Evolutionary conservation across 1,139 yeast species (phyloP).

Genomic region (Citeromyces siamensis): DNA sequence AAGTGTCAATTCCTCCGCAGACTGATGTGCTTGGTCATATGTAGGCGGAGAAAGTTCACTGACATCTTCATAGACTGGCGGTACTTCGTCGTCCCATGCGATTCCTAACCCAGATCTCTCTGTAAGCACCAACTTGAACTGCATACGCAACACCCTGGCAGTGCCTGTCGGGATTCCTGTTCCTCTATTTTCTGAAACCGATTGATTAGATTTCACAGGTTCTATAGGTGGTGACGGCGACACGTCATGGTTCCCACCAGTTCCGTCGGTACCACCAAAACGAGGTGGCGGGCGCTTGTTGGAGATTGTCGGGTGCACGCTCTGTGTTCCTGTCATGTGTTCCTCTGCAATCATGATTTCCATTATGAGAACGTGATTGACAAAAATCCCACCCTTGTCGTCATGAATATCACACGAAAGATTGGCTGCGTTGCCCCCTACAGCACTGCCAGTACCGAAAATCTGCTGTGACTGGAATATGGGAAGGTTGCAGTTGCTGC

Average conservation of each 20-base stretch:
- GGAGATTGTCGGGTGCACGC: conserved; percentile 5
- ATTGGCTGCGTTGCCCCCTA: not conserved
- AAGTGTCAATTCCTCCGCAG: not conserved
- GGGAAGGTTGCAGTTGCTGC: conserved; percentile 17
- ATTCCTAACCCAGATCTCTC: conserved; percentile 94
- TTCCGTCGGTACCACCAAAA: conserved; percentile 2
- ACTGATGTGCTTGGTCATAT: conserved; percentile 24
- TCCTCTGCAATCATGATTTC: conserved; percentile 96
- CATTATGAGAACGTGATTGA: conserved; percentile 62
- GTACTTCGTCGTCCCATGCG: conserved; percentile 98
- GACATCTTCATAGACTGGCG: conserved; percentile 88
- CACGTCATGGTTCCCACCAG: conserved; percentile 1
- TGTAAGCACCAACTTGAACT: conserved; percentile 66
- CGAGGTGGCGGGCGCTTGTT: not conserved
- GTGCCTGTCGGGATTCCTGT: conserved; percentile 81
- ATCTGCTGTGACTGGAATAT: conserved; percentile 16
- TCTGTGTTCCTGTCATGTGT: conserved; percentile 25
- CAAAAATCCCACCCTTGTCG: conserved; percentile 65
- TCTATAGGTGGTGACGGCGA: not conserved
- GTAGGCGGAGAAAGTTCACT: conserved; percentile 79
- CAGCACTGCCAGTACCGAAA: conserved; percentile 12
- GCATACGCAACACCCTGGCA: conserved; percentile 91
- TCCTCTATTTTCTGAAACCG: conserved; percentile 1
- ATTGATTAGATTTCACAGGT: not conserved
- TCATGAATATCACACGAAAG: conserved; percentile 36